phyloP scores from a whole-genome alignment of 257 asterid genomes.

The Solanum rostratum region DNA sequence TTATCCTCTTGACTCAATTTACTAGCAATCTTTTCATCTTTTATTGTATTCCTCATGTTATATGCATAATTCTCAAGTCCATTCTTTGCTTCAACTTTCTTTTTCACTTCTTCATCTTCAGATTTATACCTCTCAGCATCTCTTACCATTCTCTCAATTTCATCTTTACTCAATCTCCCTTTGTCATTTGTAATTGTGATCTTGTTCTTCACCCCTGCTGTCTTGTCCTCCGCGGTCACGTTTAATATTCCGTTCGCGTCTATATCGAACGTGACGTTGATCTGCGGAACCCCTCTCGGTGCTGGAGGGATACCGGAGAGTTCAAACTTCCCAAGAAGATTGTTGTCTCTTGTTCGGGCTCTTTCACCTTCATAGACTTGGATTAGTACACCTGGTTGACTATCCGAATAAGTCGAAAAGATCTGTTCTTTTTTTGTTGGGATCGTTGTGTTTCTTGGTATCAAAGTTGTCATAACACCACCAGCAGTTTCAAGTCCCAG shows the following conservation, averaged over 20 bases:
- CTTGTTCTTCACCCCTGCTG: slow-evolving; percentile 43
- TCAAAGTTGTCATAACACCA: slow-evolving; percentile 41
- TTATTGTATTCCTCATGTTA: slow-evolving; percentile 53
- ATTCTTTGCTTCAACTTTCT: slow-evolving; percentile 47
- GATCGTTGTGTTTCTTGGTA: slow-evolving; percentile 41
- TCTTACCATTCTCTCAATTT: slow-evolving; percentile 40
- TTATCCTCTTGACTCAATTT: slow-evolving; percentile 26
- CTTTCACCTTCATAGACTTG: slow-evolving; percentile 51
- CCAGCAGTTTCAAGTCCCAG: slow-evolving; percentile 50
- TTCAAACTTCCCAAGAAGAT: slow-evolving; percentile 41
- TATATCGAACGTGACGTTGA: slow-evolving; percentile 38
- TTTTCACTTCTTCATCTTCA: slow-evolving; percentile 51
- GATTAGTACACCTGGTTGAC: slow-evolving; percentile 45
- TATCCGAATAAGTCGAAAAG: slow-evolving; percentile 42
- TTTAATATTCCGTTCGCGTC: slow-evolving; percentile 44
- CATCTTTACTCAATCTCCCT: slow-evolving; percentile 40
- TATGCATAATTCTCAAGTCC: slow-evolving; percentile 38
- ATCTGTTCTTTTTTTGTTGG: slow-evolving; percentile 48
- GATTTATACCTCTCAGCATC: slow-evolving; percentile 49
- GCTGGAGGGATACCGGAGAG: slow-evolving; percentile 52
- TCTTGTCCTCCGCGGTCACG: slow-evolving; percentile 45
- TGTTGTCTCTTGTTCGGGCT: slow-evolving; percentile 39
- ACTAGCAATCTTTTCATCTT: slow-evolving; percentile 38
- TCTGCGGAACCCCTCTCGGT: slow-evolving; percentile 47
- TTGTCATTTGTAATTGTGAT: slow-evolving; percentile 50